Base-by-base conservation (phyloP, 768 basidiomycete genomes). In the Pisolithus tinctorius region DNA sequence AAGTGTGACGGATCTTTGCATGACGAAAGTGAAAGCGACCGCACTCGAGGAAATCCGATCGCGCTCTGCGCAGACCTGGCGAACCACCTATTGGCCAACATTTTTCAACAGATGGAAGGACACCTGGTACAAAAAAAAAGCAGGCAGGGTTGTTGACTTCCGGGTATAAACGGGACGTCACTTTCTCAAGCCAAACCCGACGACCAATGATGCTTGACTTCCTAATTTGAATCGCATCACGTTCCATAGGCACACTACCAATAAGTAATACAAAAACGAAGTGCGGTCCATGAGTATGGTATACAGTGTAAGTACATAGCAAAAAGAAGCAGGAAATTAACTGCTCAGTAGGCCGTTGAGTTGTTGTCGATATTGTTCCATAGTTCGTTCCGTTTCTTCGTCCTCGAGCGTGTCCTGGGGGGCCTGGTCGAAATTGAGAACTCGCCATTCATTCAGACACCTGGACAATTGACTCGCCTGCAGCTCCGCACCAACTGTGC, bases 331-430 rank as follows among this genome's bases (percentile, higher is more conserved):
- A 2, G 2, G n/a, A 25, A 6, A 42, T 55, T 49, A 69, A 14
- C 67, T 55, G 34, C 88, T 92, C 55, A 97, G 72, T 37, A 97
- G 70, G 49, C 92, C 93, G 51, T 91, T 85, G 56, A 97, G 76
- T 65, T 96, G 88, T 59, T 88, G 81, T 60, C 88, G 84, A 71
- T 95, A 94, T 56, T 85, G 80, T 67, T 93, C 89, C 84, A 95
- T 88, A 58, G 86, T 88, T 55, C 81, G 78, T 68, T 93, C 92
- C 45, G 82, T 83, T 68, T 92, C 89, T 60, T 88, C 86, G 56
- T 93, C 90, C 58, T 86, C 82, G 59, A 77, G 47, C 51, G 37
- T 3, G 54, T 46, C 50, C 55, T 42, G 44, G 26, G 30, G 20
- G 9, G 25, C 41, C 25, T 56, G 41, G 49, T 42, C 55, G 25